phyloP scores from a whole-genome alignment of 1,284 basidiomycete genomes.

The Ceratobasidium sp. region DNA sequence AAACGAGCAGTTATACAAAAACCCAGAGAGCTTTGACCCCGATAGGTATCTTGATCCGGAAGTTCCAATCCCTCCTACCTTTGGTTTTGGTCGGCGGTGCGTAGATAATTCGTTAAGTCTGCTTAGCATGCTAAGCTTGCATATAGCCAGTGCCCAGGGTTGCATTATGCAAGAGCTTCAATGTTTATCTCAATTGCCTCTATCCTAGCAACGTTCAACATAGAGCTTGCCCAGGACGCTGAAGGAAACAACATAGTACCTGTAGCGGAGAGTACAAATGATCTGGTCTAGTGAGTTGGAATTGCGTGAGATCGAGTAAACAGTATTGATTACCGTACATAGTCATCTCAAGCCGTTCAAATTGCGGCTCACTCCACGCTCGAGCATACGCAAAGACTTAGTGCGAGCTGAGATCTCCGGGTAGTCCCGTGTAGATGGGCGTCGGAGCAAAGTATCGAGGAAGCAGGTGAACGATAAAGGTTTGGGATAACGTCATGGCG shows the following conservation, averaged over 20 bases:
- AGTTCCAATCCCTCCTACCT: not conserved
- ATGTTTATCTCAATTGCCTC: conserved; percentile 25
- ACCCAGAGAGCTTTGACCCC: conserved; percentile 14
- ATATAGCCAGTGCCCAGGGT: conserved; percentile 10
- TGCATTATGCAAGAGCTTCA: conserved; percentile 23
- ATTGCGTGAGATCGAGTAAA: not conserved
- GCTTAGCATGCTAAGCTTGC: too few species aligned
- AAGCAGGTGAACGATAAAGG: not conserved
- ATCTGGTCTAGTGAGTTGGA: not conserved
- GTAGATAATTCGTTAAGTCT: not conserved
- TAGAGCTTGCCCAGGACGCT: not conserved
- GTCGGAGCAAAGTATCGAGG: not conserved
- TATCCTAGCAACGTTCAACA: conserved; percentile 8
- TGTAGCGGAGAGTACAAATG: not conserved
- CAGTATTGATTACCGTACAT: not conserved
- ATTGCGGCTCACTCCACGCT: conserved; percentile 10
- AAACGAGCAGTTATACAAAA: not conserved
- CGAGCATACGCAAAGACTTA: not conserved
- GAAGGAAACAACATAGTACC: conserved; percentile 12
- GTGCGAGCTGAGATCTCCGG: not conserved
- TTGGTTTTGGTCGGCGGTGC: conserved; percentile 11
- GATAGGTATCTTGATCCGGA: conserved; percentile 14
- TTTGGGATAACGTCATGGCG: too few species aligned
- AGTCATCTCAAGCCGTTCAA: conserved; percentile 23
- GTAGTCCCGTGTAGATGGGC: not conserved